Evolutionary conservation across 192 early-diverging fungal species (phyloP).

Genomic region (Backusella psychrophila): DNA sequence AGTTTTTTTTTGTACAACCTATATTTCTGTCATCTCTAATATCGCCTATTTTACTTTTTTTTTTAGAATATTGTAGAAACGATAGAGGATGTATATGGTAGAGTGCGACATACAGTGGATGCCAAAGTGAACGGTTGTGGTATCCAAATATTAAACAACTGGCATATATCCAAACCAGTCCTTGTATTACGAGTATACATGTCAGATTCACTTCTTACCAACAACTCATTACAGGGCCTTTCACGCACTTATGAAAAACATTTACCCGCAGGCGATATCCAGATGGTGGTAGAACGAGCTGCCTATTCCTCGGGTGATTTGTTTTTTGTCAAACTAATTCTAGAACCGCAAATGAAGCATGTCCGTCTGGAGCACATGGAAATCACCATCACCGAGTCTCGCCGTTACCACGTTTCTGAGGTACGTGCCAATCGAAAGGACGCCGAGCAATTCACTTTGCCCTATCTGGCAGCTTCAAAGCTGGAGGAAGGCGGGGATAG

Average conservation of each 20-base stretch:
- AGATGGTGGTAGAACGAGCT: constrained; percentile 14
- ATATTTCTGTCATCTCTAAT: too few relatives aligned
- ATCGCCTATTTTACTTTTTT: too few relatives aligned
- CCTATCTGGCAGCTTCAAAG: neutral
- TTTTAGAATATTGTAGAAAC: constrained; percentile 18
- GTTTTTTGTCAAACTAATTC: constrained; percentile 7
- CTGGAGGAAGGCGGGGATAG: neutral
- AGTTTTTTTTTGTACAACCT: too few relatives aligned
- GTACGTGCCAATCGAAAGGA: constrained; percentile 15
- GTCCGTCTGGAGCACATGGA: constrained; percentile 22
- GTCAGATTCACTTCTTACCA: constrained; percentile 20
- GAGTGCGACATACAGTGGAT: constrained; percentile 21
- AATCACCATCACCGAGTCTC: constrained; percentile 7
- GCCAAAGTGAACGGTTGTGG: constrained; percentile 9
- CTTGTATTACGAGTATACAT: constrained; percentile 27
- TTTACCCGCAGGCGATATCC: constrained; percentile 6
- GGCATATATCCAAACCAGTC: constrained; percentile 17
- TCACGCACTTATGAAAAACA: constrained; percentile 28
- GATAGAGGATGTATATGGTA: constrained; percentile 24
- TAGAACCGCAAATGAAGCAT: constrained; percentile 25
- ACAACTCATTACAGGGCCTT: constrained; percentile 22
- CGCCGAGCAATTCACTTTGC: constrained; percentile 4
- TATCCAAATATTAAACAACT: constrained; percentile 7
- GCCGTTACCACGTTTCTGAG: constrained; percentile 15
- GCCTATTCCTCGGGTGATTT: constrained; percentile 28